A percentile compares a stretch with the other conserved stretches of the same genome.
Evolutionary conservation across 345 rosid species (phyloP).

Genomic region (Clarkia xantiana): DNA sequence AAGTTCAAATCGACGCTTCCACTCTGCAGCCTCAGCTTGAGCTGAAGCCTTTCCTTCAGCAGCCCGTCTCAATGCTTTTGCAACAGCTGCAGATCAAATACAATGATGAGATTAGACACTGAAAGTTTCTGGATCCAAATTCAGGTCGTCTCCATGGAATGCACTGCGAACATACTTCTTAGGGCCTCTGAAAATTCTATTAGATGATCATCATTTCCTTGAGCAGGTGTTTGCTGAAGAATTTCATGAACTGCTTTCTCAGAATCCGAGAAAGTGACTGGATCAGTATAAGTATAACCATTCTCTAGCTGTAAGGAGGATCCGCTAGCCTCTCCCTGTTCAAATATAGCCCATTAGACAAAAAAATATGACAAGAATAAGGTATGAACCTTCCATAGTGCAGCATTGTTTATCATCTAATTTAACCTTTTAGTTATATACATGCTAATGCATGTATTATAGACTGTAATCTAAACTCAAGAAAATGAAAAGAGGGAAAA

Average conservation of each 20-base stretch:
- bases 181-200: constrained; percentile 90
- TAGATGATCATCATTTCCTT: constrained; percentile 72
- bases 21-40: constrained; percentile 96
- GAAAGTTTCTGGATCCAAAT: background rate
- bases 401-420: background rate
- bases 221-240: constrained; percentile 68
- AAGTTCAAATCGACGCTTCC: constrained; percentile 90
- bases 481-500: too few relatives aligned
- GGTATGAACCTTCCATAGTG: background rate
- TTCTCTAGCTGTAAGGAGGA: constrained; percentile 33
- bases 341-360: constrained; percentile 27
- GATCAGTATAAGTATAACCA: constrained; percentile 22
- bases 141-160: background rate
- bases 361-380: background rate
- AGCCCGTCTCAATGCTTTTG: constrained; percentile 78
- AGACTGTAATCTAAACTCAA: too few relatives aligned
- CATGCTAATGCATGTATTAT: too few relatives aligned
- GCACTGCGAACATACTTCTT: constrained; percentile 46
- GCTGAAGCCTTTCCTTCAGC: constrained; percentile 97
- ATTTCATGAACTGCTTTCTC: constrained; percentile 90
- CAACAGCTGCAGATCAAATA: constrained; percentile 56
- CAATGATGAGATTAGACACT: background rate
- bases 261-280: constrained; percentile 39
- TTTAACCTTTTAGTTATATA: too few relatives aligned
- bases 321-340: constrained; percentile 34